Conservation (phyloP, 345 rosid species). For the Crucihimalaya himalaica region DNA sequence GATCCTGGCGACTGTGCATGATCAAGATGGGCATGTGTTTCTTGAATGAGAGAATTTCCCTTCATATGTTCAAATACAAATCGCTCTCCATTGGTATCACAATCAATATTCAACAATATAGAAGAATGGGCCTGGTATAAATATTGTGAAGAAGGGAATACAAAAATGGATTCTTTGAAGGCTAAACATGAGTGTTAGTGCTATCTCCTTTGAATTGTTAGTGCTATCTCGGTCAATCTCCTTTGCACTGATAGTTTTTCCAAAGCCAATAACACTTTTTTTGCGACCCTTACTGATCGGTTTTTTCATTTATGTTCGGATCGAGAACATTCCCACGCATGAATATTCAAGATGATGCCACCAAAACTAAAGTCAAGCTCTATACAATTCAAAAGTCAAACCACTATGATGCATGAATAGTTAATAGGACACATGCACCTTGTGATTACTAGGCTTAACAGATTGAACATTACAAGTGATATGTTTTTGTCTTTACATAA, state of each 20-base stretch:
- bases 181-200: conserved; percentile 66
- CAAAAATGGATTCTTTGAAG: conserved; percentile 79
- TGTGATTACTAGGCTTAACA: conserved; percentile 7
- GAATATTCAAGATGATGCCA: background rate
- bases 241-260: background rate
- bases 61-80: conserved; percentile 49
- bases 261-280: conserved; percentile 9
- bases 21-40: conserved; percentile 49
- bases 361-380: background rate
- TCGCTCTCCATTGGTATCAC: conserved; percentile 71
- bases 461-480: conserved; percentile 1
- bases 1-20: conserved; percentile 46
- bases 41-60: conserved; percentile 78
- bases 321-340: background rate
- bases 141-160: conserved; percentile 59
- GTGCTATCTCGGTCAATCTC: conserved; percentile 38
- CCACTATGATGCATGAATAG: background rate
- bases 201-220: conserved; percentile 65
- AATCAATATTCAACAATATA: conserved; percentile 62
- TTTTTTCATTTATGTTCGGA: background rate
- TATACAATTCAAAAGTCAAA: background rate
- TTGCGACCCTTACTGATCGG: background rate
- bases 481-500: background rate
- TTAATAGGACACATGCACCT: background rate
- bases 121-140: conserved; percentile 47